Evolutionary conservation across 2,329 filamentous ascomycete species (phyloP), one percentile per base, ranked within the genome.

Genomic region (Apiospora sp.): DNA sequence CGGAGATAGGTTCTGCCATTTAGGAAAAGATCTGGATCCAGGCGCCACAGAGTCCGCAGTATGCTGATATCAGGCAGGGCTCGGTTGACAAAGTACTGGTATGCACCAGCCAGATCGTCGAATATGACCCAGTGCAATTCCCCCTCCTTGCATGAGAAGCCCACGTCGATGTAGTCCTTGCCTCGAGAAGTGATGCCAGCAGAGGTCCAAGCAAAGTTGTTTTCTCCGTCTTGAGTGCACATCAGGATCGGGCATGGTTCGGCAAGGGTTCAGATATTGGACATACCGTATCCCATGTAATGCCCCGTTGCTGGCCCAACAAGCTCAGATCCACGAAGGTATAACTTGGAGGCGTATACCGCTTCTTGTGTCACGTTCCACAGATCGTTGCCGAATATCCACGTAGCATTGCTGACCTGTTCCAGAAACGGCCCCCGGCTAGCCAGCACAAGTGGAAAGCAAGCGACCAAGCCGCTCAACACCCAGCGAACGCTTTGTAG

Each of bases 111-210:
- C 2, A 87, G 83, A 22, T 83, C 82, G 4, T 84, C 81, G 74
- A 84, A 84, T 71, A 88, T 84, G 14, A 88, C 84, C 86, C 86
- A 88, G 73, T 88, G 86, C 71, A 88, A 82, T 68, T 87, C 86
- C 8, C 85, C 86, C 74, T 86, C 85, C 0, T 73, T 76, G 0
- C 86, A 83, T 2, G 79, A 82, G 77, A 88, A 88, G n/a, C 81
- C 80, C 69, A 89, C 80, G 73, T 88, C 86, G 71, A 87, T 83
- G 78, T 82, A 87, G 68, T 86, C 80, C 0, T 68, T 70, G 48
- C 77, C 78, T 48, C 73, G 46, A 1, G 82, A 80, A 51, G 81
- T 80, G 37, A 88, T 83, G 0, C 78, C 77, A 0, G 86, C 86
- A 1, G 83, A 84, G 0, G 84, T 86, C 84, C 85, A 88, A 27